These are phyloP conservation scores for Fusarium subglutinans DNA, from an alignment of 2,329 filamentous ascomycete genomes.

Conservation along the genomic window DNA sequence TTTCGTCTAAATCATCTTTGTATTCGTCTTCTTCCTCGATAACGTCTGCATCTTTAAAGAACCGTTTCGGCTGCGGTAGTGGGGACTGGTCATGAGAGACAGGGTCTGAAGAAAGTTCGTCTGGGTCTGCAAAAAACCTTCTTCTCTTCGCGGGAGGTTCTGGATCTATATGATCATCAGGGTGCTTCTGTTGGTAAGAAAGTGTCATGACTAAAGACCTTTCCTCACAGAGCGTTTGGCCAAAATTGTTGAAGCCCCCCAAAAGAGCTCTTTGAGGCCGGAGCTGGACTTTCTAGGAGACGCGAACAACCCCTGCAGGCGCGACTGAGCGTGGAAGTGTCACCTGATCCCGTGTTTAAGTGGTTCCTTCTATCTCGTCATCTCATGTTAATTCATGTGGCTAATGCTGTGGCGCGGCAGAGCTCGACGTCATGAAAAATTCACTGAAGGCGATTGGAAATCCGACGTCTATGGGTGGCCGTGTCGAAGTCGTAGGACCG, in stretches of 20 bases:
- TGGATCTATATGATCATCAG: conserved; percentile 43
- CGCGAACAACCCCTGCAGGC: conserved; percentile 47
- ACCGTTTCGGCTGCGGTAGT: conserved; percentile 37
- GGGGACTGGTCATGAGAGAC: conserved; percentile 36
- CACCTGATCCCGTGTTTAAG: conserved; percentile 52
- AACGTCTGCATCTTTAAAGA: conserved; percentile 41
- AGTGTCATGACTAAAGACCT: conserved; percentile 14
- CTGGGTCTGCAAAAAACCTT: conserved; percentile 50
- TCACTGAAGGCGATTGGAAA: conserved; percentile 37
- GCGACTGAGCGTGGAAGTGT: conserved; percentile 51
- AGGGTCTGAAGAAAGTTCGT: conserved; percentile 44
- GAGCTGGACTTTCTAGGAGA: conserved; percentile 43
- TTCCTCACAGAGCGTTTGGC: not conserved
- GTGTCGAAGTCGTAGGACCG: conserved; percentile 16
- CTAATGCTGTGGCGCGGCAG: conserved; percentile 19
- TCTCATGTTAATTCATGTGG: conserved; percentile 21
- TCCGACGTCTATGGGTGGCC: conserved; percentile 38
- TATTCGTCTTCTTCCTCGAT: conserved; percentile 34
- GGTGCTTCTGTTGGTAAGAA: conserved; percentile 49
- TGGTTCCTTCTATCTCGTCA: not conserved
- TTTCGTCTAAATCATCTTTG: conserved; percentile 14
- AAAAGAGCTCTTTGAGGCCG: conserved; percentile 1
- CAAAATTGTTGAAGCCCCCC: not conserved
- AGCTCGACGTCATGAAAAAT: conserved; percentile 44
- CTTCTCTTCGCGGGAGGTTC: conserved; percentile 58